Base-by-base conservation (phyloP, 2,329 filamentous ascomycete species). In the Fusarium sp. region DNA sequence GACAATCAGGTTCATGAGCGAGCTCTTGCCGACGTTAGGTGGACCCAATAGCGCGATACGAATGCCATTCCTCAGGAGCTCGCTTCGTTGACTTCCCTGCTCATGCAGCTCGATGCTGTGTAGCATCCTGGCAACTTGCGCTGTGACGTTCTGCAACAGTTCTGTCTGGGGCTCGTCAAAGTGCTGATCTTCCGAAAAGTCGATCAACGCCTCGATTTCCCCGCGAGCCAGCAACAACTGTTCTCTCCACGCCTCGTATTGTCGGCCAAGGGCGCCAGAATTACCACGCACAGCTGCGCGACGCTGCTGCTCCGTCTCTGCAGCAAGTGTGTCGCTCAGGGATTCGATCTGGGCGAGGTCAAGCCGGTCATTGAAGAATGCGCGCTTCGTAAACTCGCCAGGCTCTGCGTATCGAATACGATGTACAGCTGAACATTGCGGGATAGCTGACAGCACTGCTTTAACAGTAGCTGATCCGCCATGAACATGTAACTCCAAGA, bases 141-240 rank as follows among this genome's bases (percentile, higher is more conserved):
- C 67, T 2, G 87, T 84, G 28, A 97, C 91, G 44, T 88, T 92
- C 1, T 73, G 75, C 40, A 96, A 83, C 22, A 98, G 81, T 52
- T 91, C 85, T 0, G 83, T 78, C 1, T 92, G 91, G 3, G 91
- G 89, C 76, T 97, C 93, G 68, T 98, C 93, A 71, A 99, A 96
- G 78, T 98, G 91, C 77, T 99, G 94, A 71, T 98, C 95, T 75
- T 99, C 95, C 1, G 92, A 91, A 74, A 99, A 99, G 76, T 99
- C 95, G 61, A 99, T 98, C 67, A 99, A 79, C 0, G 95, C 95
- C 77, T 99, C 95, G 35, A 99, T 83, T 77, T 98, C 93, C 9
- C 92, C 95, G 2, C 95, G 87, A 9, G 93, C 93, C 61, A 90
- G 83, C 7, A 98, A 80, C 15, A 99, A 78, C 64, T 88, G 82